phyloP scores from a whole-genome alignment of 352 stramenopile species.

The Pilasporangium apinafurcum region DNA sequence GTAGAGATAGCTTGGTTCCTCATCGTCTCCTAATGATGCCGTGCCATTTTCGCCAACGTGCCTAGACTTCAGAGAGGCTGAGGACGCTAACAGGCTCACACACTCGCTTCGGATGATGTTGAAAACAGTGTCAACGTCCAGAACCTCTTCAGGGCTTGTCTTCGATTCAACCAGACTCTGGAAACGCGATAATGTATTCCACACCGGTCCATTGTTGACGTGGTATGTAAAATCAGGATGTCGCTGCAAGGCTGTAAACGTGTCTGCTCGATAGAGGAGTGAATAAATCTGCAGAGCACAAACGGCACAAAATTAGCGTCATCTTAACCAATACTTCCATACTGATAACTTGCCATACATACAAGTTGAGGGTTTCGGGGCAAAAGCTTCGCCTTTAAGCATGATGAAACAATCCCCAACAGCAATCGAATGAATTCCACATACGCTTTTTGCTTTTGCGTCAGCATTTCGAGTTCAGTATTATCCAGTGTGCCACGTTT shows the following conservation, averaged over 20 bases:
- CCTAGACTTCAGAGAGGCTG: constrained; percentile 8
- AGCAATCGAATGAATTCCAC: constrained; percentile 73
- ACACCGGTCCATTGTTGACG: constrained; percentile 55
- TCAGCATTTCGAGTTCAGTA: constrained; percentile 33
- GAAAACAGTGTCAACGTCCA: constrained; percentile 62
- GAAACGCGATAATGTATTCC: constrained; percentile 61
- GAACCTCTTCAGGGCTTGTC: constrained; percentile 38
- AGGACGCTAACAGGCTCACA: constrained; percentile 50
- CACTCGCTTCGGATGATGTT: constrained; percentile 66
- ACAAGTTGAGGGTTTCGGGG: constrained; percentile 76
- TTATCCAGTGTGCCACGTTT: constrained; percentile 6
- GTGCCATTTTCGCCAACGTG: neutral
- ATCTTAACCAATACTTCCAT: neutral
- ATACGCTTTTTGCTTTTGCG: constrained; percentile 55
- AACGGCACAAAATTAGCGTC: neutral
- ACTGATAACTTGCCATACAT: constrained; percentile 5
- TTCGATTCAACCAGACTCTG: constrained; percentile 55
- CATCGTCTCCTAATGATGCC: constrained; percentile 14
- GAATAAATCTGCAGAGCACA: constrained; percentile 61
- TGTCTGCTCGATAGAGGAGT: constrained; percentile 58
- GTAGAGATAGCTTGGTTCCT: constrained; percentile 76
- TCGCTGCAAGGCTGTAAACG: constrained; percentile 42
- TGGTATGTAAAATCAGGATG: constrained; percentile 55
- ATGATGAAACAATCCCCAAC: constrained; percentile 57
- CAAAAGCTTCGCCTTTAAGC: constrained; percentile 54